Base-by-base conservation (phyloP, 2,329 filamentous ascomycete species). In the Fusarium nodosum region DNA sequence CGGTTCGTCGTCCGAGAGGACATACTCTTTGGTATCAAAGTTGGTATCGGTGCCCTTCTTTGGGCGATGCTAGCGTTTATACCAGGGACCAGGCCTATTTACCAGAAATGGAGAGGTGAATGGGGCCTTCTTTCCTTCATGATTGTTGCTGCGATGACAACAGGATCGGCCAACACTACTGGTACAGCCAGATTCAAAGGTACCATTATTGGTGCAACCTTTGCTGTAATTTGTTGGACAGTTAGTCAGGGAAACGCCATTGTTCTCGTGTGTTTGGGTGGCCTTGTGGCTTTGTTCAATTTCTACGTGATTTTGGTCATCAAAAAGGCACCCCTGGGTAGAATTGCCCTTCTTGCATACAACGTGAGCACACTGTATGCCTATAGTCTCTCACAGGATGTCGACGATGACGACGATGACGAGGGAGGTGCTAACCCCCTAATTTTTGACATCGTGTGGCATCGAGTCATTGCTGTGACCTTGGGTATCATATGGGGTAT, bases 91-190 rank as follows among this genome's bases (percentile, higher is more conserved):
- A 85, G 94, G 54, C 92, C 92, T 0, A 86, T 91, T 22, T 99
- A 97, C 77, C 86, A 89, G 54, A 91, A 91, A 74, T 98, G 94
- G 93, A 87, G 95, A 77, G 95, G 95, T 31, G 96, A 99, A 84
- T 99, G 96, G 96, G 96, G 96, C 24, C 85, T 99, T 3, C 80
- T 99, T 57, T 97, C 94, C 0, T 98, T 97, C 82, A 98, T 98
- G 95, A 90, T 98, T 76, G 96, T 99, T 26, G 97, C 94, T 77
- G 94, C 93, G 38, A 98, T 97, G 94, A 99, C 95, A 0, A 95
- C 97, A 24, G 96, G 96, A 30, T 94, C 96, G 10, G 93, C 94
- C 26, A 99, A 98, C 78, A 97, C 95, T 2, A 97, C 95, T 0
- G 94, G 94, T 6, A 89, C 90, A 75, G 90, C 94, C 50, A 90